Evolutionary conservation across 441 rosid species (phyloP), one percentile per base, ranked within the genome.

Genomic region (Aquilaria agallochum): DNA sequence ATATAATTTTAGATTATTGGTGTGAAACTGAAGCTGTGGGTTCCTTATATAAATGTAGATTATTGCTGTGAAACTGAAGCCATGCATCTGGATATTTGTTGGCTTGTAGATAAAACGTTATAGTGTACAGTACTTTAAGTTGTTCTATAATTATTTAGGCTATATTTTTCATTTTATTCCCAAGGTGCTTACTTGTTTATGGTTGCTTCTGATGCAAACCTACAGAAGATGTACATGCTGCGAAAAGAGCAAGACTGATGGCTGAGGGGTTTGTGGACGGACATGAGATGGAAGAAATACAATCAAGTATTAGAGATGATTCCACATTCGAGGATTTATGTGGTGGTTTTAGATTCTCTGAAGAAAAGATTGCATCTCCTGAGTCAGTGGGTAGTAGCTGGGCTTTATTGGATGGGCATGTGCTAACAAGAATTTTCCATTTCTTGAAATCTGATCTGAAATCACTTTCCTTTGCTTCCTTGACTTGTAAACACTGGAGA

Each of bases 401-500:
- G 97, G 98, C 85, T 71, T 80, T 90, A 69, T 73, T 95, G 79
- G 91, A 92, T 68, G 90, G 98, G 62, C 80, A 69, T 72, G 69
- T 80, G 58, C 77, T 95, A 73, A 91, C 97, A 69, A 83, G 95
- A 55, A 83, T 92, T 61, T 95, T 87, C 72, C 97, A 95, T 84
- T 82, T 82, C 73, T 71, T 95, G 83, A 87, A 87, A 78, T 75
- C 83, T 55, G 98, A 95, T 79, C 54, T 86, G 73, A 83, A 76
- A 68, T 82, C 99, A 63, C 94, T 92, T 59, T 79, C 81, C 50
- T 50, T 82, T 74, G 92, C 97, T 61, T 90, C 99, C 67, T 74
- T 84, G 79, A 89, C 97, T 64, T 95, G 98, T 76, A 90, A 85
- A 72, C 94, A 82, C 62, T 95, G 99, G 99, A 87, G 94, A 69